Evolutionary conservation across 2,329 filamentous ascomycete species (phyloP).

Genomic region (Orbilia quercus): DNA sequence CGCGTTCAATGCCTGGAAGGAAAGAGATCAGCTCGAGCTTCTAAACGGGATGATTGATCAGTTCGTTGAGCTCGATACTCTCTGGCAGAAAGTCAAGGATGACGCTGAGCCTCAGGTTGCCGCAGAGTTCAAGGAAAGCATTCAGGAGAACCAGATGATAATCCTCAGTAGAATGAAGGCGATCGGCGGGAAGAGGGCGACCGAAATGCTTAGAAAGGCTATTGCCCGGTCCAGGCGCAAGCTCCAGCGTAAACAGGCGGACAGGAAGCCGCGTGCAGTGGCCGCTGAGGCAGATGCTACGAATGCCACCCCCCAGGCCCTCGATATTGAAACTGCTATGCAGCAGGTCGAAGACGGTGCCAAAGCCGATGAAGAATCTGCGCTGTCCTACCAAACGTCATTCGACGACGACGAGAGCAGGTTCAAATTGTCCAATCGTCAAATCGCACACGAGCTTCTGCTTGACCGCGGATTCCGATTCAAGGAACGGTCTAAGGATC

Average conservation of each 20-base stretch:
- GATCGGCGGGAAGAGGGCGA: slow-evolving; percentile 78
- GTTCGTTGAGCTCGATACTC: slow-evolving; percentile 84
- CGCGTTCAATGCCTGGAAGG: slow-evolving; percentile 85
- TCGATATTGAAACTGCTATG: slow-evolving; percentile 64
- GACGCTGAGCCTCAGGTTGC: slow-evolving; percentile 78
- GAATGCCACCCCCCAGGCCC: slow-evolving; percentile 63
- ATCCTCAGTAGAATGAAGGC: slow-evolving; percentile 82
- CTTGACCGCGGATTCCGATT: slow-evolving; percentile 83
- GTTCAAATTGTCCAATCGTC: slow-evolving; percentile 68
- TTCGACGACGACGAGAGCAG: slow-evolving; percentile 37
- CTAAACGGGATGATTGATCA: slow-evolving; percentile 88
- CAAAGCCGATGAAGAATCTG: slow-evolving; percentile 50
- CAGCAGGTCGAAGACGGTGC: slow-evolving; percentile 62
- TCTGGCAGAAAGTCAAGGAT: slow-evolving; percentile 84
- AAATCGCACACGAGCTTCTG: slow-evolving; percentile 81
- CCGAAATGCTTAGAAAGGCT: slow-evolving; percentile 78
- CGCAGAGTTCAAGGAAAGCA: slow-evolving; percentile 80
- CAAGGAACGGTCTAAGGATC: slow-evolving; percentile 68
- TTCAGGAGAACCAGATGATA: slow-evolving; percentile 82
- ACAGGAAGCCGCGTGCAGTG: slow-evolving; percentile 76
- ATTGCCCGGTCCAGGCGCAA: slow-evolving; percentile 76
- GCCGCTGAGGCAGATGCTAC: slow-evolving; percentile 64
- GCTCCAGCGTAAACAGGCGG: slow-evolving; percentile 69
- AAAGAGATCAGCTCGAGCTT: slow-evolving; percentile 79
- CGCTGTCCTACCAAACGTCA: slow-evolving; percentile 55